Evolutionary conservation across 1,139 yeast genomes (phyloP).

Genomic region (Taphrina betulina): DNA sequence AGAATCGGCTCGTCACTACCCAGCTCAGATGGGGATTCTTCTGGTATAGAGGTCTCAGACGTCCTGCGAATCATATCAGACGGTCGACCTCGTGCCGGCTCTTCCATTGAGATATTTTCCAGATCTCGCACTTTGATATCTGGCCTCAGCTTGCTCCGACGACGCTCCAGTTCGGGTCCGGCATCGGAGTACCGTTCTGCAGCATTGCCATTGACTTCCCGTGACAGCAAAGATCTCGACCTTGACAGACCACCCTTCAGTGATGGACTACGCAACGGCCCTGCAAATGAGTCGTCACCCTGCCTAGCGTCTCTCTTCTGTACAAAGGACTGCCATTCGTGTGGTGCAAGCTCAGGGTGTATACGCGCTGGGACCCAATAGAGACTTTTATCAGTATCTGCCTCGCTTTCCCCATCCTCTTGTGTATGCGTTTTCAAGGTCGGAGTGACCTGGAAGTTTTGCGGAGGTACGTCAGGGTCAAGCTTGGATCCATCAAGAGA

Average conservation of each 20-base stretch:
- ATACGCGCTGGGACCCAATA: conserved; percentile 32
- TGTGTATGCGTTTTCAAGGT: not conserved
- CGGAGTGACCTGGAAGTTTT: conserved; percentile 12
- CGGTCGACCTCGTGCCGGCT: not conserved
- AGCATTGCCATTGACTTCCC: conserved; percentile 16
- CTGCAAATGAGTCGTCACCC: not conserved
- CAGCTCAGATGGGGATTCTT: not conserved
- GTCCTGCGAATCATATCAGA: not conserved
- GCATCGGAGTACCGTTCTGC: conserved; percentile 24
- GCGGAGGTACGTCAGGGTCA: conserved; percentile 28
- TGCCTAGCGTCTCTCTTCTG: conserved; percentile 19
- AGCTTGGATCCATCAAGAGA: conserved; percentile 24
- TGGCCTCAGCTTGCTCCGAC: conserved; percentile 3
- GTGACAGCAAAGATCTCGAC: conserved; percentile 20
- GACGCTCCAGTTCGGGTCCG: conserved; percentile 22
- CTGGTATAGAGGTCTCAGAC: not conserved
- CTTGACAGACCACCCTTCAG: conserved; percentile 17
- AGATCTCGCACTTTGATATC: conserved; percentile 1
- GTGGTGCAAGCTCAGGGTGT: conserved; percentile 32
- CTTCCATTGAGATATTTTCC: not conserved
- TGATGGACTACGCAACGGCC: conserved; percentile 3
- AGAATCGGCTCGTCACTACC: conserved; percentile 21
- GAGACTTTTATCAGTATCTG: conserved; percentile 5
- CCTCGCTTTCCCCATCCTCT: conserved; percentile 14
- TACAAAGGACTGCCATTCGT: conserved; percentile 30